Percentiles rank a stretch among this genome's conserved stretches.
phyloP scores from a whole-genome alignment of 1,284 basidiomycete genomes.

The Phlebopus sp. region DNA sequence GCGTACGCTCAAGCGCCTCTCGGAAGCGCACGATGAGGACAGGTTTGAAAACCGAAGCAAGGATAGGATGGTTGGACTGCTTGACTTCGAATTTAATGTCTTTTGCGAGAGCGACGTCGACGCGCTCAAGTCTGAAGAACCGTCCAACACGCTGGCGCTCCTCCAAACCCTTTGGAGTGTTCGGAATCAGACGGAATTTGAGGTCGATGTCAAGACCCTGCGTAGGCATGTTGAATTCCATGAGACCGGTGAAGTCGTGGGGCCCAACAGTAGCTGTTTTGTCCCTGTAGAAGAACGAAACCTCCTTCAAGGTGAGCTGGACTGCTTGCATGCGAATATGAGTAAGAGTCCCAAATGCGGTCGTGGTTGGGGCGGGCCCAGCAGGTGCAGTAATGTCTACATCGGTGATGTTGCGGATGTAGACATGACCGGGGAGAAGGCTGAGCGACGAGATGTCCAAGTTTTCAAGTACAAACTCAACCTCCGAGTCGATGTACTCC shows the following conservation, averaged over 20 bases:
- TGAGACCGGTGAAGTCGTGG: conserved; percentile 54
- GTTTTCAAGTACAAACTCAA: conserved; percentile 71
- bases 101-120: conserved; percentile 49
- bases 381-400: conserved; percentile 57
- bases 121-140: conserved; percentile 56
- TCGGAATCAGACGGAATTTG: conserved; percentile 59
- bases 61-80: conserved; percentile 58
- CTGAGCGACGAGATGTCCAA: conserved; percentile 62
- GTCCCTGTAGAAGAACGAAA: conserved; percentile 71
- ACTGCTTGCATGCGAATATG: conserved; percentile 61
- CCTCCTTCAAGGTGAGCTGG: conserved; percentile 56
- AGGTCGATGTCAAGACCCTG: conserved; percentile 66
- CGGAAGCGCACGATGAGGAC: conserved; percentile 53
- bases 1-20: conserved; percentile 52
- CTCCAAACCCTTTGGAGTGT: conserved; percentile 36
- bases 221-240: conserved; percentile 58
- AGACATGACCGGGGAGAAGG: conserved; percentile 65
- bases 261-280: conserved; percentile 51
- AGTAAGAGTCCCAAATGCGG: conserved; percentile 57
- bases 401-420: conserved; percentile 70
- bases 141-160: conserved; percentile 44
- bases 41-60: conserved; percentile 60
- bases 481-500: conserved; percentile 61
- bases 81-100: conserved; percentile 51
- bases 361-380: conserved; percentile 38